Evolutionary conservation across 495 filamentous ascomycete species (phyloP), one percentile per base, ranked within the genome.

Genomic region (Pyrenula aspistea): DNA sequence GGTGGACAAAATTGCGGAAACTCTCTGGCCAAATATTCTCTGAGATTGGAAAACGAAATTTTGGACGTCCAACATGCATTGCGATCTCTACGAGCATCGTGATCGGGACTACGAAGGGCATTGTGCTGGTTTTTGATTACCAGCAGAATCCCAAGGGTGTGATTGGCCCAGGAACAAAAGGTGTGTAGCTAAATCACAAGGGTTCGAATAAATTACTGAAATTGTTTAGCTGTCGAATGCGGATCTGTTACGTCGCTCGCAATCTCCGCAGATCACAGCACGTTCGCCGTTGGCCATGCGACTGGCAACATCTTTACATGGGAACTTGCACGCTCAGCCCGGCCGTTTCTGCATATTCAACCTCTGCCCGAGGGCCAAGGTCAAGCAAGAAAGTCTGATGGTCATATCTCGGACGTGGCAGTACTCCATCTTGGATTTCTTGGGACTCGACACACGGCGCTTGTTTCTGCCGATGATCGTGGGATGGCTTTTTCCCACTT

Each of bases 401-500:
- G 93, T 22, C 93, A 99, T 68, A 68, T 92, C 47, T 75, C 84
- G 8, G 86, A 84, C 56, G 78, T 82, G 12, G 77, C 85, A 3
- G 80, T 99, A 51, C 81, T 91, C 25, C 93, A 97, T 73, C 67
- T 97, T 25, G 93, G 91, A 1, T 99, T 99, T 61, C 75, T 99
- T n/a, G 93, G 94, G 22, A 95, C 87, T 12, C 76, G 93, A 54
- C 94, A 95, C 63, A 97, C 93, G 42, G 93, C 93, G 47, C 73
- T 99, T n/a, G 89, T 95, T 23, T 99, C 93, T n/a, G 92, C 92
- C 0, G 91, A 99, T 67, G 89, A 92, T 63, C 79, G 81, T 47
- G 93, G 93, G 50, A 97, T 99, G 93, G 91, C 92, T 10, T 99
- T 99, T 67, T 95, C 94, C 4, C 94, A 97, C 68, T 77, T 97